Percentiles rank a stretch among this genome's conserved stretches.
Conservation (phyloP, 805 yeast species). For the Candida corydali region DNA sequence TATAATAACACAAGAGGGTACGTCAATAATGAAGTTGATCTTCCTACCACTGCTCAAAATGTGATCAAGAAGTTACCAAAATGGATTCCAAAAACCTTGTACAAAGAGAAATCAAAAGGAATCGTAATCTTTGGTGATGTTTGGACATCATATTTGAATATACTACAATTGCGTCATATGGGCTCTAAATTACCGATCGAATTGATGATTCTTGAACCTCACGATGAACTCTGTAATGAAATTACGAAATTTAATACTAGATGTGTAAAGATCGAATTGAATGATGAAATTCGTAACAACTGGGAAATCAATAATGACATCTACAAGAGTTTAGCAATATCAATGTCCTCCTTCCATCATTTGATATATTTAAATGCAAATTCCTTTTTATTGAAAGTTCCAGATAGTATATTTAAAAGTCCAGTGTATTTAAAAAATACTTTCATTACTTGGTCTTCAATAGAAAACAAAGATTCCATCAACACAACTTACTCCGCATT, state of each 20-base stretch:
- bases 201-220: constrained; percentile 38
- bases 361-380: constrained; percentile 48
- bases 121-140: constrained; percentile 50
- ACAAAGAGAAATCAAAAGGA: constrained; percentile 27
- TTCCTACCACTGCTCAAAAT: background rate
- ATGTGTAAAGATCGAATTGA: background rate
- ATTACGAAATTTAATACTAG: background rate
- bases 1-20: constrained; percentile 1
- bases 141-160: constrained; percentile 46
- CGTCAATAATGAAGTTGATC: background rate
- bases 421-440: constrained; percentile 43
- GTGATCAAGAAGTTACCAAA: constrained; percentile 5
- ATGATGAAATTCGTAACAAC: background rate
- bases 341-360: constrained; percentile 54
- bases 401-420: constrained; percentile 44
- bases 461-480: background rate
- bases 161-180: constrained; percentile 39
- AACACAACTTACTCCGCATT: constrained; percentile 16
- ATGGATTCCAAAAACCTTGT: constrained; percentile 30
- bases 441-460: constrained; percentile 46
- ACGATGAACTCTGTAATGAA: constrained; percentile 23
- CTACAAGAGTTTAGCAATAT: constrained; percentile 38
- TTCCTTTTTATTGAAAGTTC: constrained; percentile 37
- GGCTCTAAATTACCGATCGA: constrained; percentile 48
- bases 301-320: background rate